Evolutionary conservation across 352 stramenopile genomes (phyloP).

Genomic region (Phytopythium helicoides): DNA sequence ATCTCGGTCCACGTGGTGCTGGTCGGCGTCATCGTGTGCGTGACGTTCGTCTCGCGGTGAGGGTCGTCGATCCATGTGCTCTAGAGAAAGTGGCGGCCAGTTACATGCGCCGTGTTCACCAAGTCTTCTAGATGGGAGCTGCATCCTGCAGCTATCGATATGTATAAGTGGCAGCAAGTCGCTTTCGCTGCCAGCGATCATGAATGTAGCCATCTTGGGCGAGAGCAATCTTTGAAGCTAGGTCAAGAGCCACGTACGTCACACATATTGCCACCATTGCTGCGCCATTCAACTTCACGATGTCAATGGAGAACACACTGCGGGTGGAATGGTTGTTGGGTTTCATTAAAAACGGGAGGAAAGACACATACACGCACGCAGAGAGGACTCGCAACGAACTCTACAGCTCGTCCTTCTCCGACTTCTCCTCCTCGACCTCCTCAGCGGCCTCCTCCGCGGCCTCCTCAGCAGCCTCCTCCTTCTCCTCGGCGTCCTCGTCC

Average conservation of each 20-base stretch:
- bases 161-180: too few relatives aligned
- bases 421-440: slow-evolving; percentile 15
- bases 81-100: not conserved
- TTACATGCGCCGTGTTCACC: not conserved
- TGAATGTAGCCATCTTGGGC: too few relatives aligned
- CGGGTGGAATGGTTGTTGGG: too few relatives aligned
- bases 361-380: not conserved
- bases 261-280: too few relatives aligned
- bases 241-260: too few relatives aligned
- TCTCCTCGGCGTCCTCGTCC: slow-evolving; percentile 31
- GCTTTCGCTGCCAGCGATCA: too few relatives aligned
- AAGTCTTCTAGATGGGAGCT: too few relatives aligned
- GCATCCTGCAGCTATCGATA: too few relatives aligned
- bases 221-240: too few relatives aligned
- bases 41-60: slow-evolving; percentile 31
- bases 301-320: too few relatives aligned
- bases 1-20: slow-evolving; percentile 72
- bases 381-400: slow-evolving; percentile 3
- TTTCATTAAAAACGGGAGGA: slow-evolving; percentile 1
- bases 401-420: slow-evolving; percentile 56
- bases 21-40: slow-evolving; percentile 33
- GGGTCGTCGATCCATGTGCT: not conserved
- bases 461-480: slow-evolving; percentile 14
- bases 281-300: too few relatives aligned
- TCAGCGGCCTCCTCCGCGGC: slow-evolving; percentile 14